Evolutionary conservation across 306 rosid species (phyloP).

Genomic region (Oxytropis ochrocephala): DNA sequence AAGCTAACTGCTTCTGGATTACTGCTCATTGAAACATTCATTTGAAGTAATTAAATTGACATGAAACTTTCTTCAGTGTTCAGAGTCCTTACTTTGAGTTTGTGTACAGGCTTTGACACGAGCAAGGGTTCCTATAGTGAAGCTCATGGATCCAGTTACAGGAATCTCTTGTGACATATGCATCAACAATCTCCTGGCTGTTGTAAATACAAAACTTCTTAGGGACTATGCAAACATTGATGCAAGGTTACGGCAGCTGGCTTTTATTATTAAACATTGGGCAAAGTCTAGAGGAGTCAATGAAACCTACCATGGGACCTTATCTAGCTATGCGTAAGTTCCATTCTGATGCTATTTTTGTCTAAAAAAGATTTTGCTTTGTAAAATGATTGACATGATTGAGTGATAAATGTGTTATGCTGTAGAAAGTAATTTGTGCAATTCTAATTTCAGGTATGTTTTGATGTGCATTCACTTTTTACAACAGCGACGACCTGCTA

Average conservation of each 20-base stretch:
- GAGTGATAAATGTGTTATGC: neutral
- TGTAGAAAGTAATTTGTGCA: neutral
- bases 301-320: slow-evolving; percentile 94
- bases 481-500: slow-evolving; percentile 76
- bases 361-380: neutral
- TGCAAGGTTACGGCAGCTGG: slow-evolving; percentile 67
- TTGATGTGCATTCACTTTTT: slow-evolving; percentile 95
- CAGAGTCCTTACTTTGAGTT: slow-evolving; percentile 3
- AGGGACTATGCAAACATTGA: slow-evolving; percentile 77
- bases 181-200: slow-evolving; percentile 92
- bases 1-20: neutral
- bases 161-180: slow-evolving; percentile 95
- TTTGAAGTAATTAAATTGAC: slow-evolving; percentile 1
- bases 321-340: slow-evolving; percentile 98
- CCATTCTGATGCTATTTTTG: slow-evolving; percentile 9
- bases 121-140: slow-evolving; percentile 96
- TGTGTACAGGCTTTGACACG: slow-evolving; percentile 85
- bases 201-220: slow-evolving; percentile 88
- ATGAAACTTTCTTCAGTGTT: neutral
- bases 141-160: slow-evolving; percentile 91
- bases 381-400: neutral
- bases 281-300: slow-evolving; percentile 97
- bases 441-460: slow-evolving; percentile 76
- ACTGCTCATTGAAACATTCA: neutral
- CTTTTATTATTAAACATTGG: slow-evolving; percentile 92